These are phyloP conservation scores for Fusarium nodosum DNA, from an alignment of 2,329 filamentous ascomycete genomes.

Conservation along the genomic window DNA sequence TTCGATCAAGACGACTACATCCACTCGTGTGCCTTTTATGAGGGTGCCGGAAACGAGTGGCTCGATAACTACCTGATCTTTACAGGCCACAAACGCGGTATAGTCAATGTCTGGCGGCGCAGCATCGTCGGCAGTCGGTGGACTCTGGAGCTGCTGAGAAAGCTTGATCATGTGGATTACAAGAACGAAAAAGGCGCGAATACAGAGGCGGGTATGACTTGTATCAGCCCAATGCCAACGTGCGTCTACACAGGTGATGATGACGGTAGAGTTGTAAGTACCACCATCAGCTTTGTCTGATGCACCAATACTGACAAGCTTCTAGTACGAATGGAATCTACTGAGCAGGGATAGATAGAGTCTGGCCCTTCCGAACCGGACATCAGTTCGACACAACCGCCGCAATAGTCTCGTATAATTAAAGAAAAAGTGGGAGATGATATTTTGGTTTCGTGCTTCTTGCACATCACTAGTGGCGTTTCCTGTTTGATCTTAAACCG, in stretches of 20 bases:
- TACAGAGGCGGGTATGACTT: constrained; percentile 81
- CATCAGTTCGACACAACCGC: constrained; percentile 35
- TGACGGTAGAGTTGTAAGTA: constrained; percentile 83
- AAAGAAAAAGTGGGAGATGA: constrained; percentile 4
- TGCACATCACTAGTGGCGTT: constrained; percentile 38
- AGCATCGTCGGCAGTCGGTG: constrained; percentile 73
- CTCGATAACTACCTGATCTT: constrained; percentile 87
- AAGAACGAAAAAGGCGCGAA: constrained; percentile 71
- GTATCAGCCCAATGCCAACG: constrained; percentile 84
- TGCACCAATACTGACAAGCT: constrained; percentile 18
- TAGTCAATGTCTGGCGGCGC: constrained; percentile 83
- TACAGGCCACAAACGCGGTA: constrained; percentile 85
- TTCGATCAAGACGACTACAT: constrained; percentile 79
- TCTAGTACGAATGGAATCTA: constrained; percentile 74
- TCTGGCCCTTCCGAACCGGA: constrained; percentile 46
- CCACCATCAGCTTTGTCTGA: too few relatives aligned
- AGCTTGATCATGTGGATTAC: constrained; percentile 82
- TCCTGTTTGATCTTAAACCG: constrained; percentile 19
- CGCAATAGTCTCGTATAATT: constrained; percentile 35
- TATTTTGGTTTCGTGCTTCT: constrained; percentile 24
- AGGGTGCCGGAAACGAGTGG: constrained; percentile 92
- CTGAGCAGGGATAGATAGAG: constrained; percentile 69
- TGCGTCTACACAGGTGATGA: constrained; percentile 95
- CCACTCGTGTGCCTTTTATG: constrained; percentile 89
- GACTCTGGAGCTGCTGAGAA: constrained; percentile 81